Conservation (phyloP, 495 filamentous ascomycete species). For the Stereocaulon alpinum region DNA sequence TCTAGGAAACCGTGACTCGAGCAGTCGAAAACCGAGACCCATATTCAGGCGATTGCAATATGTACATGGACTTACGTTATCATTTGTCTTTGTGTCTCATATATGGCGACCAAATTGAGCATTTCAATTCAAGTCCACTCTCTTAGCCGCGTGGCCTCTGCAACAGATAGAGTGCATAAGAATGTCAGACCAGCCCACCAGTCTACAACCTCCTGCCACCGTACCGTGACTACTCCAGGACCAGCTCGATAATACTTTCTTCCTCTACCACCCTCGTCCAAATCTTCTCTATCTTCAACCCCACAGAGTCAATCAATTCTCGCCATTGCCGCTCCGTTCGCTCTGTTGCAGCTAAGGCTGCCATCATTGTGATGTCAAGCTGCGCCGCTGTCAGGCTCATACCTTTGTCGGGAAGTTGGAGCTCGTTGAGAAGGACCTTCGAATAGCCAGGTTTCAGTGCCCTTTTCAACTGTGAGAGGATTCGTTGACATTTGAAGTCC, state of each 20-base stretch:
- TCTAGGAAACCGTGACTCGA: no score
- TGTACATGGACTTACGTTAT: no score
- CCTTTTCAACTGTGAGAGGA: constrained; percentile 27
- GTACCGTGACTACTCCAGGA: neutral
- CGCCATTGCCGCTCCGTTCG: constrained; percentile 35
- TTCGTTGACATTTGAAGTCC: constrained; percentile 29
- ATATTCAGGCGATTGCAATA: no score
- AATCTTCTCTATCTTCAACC: constrained; percentile 28
- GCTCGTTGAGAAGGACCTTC: constrained; percentile 39
- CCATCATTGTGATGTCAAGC: constrained; percentile 35
- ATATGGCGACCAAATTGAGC: no score
- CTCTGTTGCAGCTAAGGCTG: constrained; percentile 30
- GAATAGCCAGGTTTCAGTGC: constrained; percentile 36
- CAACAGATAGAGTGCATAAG: neutral
- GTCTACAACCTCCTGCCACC: neutral
- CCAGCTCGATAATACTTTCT: constrained; percentile 38
- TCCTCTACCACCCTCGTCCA: constrained; percentile 26
- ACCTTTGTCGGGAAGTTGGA: constrained; percentile 29
- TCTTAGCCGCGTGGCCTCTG: no score
- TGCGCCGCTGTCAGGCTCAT: constrained; percentile 12
- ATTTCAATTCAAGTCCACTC: no score
- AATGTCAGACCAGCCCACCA: neutral
- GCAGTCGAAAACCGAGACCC: no score
- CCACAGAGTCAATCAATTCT: constrained; percentile 28
- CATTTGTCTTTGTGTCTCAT: no score